These are phyloP conservation scores for Litsea cubeba DNA, from an alignment of 164 flowering plant genomes.

Conservation along the genomic window DNA sequence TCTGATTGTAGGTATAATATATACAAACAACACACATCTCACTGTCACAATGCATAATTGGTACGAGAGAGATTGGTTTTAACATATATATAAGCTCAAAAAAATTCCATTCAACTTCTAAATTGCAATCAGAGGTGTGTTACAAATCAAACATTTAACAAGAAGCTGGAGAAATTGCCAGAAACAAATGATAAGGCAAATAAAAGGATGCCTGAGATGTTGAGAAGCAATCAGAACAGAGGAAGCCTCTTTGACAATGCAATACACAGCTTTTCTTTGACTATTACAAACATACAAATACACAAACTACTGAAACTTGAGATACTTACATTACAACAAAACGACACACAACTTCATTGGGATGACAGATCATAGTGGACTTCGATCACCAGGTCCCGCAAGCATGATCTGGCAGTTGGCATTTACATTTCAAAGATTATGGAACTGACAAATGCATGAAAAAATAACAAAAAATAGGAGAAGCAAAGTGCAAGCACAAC, in stretches of 20 bases:
- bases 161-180: neutral
- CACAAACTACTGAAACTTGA: constrained; percentile 7
- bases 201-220: constrained; percentile 7
- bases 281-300: constrained; percentile 6
- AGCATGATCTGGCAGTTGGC: constrained; percentile 3
- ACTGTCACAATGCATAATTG: too few species aligned
- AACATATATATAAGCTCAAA: neutral
- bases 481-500: neutral
- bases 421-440: neutral
- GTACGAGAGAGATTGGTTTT: too few species aligned
- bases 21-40: too few species aligned
- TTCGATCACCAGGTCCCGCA: constrained; percentile 5
- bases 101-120: constrained; percentile 1
- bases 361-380: neutral
- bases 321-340: constrained; percentile 6
- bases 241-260: constrained; percentile 5
- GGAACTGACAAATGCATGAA: neutral
- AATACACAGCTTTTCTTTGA: neutral
- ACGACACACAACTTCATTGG: neutral
- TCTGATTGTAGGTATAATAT: too few species aligned
- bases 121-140: constrained; percentile 3
- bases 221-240: constrained; percentile 5
- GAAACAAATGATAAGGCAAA: neutral
- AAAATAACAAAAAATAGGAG: too few species aligned
- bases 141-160: constrained; percentile 1